These are phyloP conservation scores for Thinopyrum elongatum DNA, from an alignment of 176 grass and related monocot species.

Conservation along the genomic window DNA sequence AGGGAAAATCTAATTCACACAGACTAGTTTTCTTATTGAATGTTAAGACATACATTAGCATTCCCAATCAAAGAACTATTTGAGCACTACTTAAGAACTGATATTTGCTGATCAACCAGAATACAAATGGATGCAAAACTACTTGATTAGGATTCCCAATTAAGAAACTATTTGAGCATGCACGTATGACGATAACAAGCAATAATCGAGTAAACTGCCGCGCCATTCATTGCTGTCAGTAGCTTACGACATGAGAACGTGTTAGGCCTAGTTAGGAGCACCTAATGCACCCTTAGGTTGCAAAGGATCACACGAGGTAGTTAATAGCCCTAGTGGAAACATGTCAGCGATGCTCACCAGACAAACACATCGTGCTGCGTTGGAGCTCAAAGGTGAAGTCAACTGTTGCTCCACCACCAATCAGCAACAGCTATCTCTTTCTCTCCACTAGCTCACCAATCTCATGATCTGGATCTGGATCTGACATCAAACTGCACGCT, in stretches of 20 bases:
- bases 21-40: not conserved
- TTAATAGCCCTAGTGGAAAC: not conserved
- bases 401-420: not conserved
- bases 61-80: too few species aligned
- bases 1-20: not conserved
- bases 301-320: not conserved
- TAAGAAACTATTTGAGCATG: not conserved
- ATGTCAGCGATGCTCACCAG: not conserved
- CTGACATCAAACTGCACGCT: not conserved
- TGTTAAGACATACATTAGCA: too few species aligned
- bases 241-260: not conserved
- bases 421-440: not conserved
- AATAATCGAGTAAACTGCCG: not conserved
- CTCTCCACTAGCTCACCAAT: not conserved
- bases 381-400: not conserved
- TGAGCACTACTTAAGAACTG: not conserved
- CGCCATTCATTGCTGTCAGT: not conserved
- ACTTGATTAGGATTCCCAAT: not conserved
- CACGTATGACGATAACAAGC: not conserved
- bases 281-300: not conserved
- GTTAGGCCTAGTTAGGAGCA: not conserved
- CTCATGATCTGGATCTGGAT: not conserved
- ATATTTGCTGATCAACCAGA: not conserved
- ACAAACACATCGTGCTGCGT: not conserved
- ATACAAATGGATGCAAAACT: not conserved